These are phyloP conservation scores for Chytriomyces confervae DNA, from an alignment of 192 early-diverging fungal genomes.

Conservation along the genomic window DNA sequence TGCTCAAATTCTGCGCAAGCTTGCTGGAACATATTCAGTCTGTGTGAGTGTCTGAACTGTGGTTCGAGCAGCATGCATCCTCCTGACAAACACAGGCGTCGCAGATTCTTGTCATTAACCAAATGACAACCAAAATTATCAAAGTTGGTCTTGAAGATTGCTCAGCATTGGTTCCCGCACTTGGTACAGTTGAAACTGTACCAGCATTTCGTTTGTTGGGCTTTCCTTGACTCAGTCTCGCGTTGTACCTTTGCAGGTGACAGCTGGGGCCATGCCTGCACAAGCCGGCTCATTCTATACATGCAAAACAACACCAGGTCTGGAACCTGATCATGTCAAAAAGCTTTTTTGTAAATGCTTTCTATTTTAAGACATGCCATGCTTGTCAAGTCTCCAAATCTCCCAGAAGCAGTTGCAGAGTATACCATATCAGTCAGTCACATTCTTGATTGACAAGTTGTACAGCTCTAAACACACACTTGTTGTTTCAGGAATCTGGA, in stretches of 20 bases:
- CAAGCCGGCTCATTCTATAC: constrained; percentile 47
- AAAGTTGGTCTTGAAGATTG: constrained; percentile 20
- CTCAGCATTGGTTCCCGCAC: constrained; percentile 44
- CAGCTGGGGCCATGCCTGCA: constrained; percentile 53
- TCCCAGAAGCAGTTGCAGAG: constrained; percentile 29
- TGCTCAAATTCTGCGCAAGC: constrained; percentile 39
- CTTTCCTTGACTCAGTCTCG: neutral
- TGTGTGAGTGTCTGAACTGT: constrained; percentile 12
- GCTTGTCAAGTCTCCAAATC: constrained; percentile 45
- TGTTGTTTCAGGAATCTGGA: no score
- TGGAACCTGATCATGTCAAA: neutral
- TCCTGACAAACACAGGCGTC: neutral
- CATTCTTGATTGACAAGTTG: neutral
- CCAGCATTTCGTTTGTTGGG: neutral
- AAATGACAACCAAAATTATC: constrained; percentile 47
- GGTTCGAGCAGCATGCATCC: neutral
- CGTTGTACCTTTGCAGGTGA: constrained; percentile 28
- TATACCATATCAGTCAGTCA: constrained; percentile 38
- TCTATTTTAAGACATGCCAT: constrained; percentile 32
- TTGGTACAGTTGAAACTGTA: constrained; percentile 22
- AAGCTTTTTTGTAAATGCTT: neutral
- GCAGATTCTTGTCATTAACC: constrained; percentile 48
- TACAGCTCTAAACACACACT: no score
- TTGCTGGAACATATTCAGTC: constrained; percentile 38
- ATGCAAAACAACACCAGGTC: constrained; percentile 42